A percentile compares a stretch with the other conserved stretches of the same genome.
Conservation (phyloP, 179 eudicot genomes). For the Heliamphora pulchella region DNA sequence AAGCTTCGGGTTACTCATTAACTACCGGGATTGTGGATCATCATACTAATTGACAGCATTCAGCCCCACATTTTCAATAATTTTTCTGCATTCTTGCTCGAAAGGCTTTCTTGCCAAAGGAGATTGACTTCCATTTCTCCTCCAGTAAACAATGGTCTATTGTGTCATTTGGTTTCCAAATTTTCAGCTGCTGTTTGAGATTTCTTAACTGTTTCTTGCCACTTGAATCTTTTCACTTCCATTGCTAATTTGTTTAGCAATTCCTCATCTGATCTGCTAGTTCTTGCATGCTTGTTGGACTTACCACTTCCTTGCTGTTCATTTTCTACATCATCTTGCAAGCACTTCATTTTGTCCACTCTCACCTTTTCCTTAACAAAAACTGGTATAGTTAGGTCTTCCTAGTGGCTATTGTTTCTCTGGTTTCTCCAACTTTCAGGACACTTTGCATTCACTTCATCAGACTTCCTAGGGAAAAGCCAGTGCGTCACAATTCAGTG, state of each 20-base stretch:
- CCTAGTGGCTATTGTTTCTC: not conserved
- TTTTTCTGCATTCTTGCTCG: no score
- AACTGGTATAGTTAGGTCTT: not conserved
- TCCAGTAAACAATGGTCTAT: not conserved
- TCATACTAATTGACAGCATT: not conserved
- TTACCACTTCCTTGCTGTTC: not conserved
- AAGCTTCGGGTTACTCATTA: not conserved
- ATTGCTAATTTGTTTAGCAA: no score
- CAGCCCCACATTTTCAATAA: not conserved
- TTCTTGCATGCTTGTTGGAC: not conserved
- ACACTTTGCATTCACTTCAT: not conserved
- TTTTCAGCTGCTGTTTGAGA: not conserved
- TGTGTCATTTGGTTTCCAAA: not conserved
- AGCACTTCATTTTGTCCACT: not conserved
- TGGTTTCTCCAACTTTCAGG: not conserved
- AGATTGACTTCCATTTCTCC: not conserved
- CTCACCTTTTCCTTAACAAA: not conserved
- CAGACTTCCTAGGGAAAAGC: not conserved
- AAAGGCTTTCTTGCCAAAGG: not conserved
- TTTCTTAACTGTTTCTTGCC: not conserved
- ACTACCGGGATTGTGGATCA: not conserved
- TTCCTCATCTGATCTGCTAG: not conserved
- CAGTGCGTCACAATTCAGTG: not conserved
- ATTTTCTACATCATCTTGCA: not conserved
- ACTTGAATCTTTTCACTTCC: not conserved